phyloP scores from a whole-genome alignment of 208 protist genomes.

The Acanthamoeba sp. region DNA sequence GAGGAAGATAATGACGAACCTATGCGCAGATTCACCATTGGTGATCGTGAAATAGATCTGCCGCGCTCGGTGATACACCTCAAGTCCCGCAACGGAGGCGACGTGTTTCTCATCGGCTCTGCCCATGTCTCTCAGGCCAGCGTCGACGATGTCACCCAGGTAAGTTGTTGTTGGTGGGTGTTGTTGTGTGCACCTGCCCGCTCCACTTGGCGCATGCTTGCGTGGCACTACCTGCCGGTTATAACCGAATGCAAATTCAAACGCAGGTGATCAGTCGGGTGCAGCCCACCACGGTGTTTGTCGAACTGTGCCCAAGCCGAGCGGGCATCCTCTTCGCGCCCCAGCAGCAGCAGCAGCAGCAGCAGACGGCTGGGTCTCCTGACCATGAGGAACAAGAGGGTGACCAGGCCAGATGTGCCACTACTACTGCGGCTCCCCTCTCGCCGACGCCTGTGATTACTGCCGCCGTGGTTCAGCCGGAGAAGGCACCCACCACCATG shows the following conservation, averaged over 20 bases:
- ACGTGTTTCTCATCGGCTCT: conserved; percentile 44
- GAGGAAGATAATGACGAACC: not conserved
- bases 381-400: not conserved
- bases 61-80: not conserved
- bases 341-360: conserved; percentile 11
- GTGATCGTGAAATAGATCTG: not conserved
- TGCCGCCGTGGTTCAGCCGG: not conserved
- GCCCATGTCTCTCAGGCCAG: conserved; percentile 48
- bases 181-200: no score
- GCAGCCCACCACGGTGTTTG: conserved; percentile 44
- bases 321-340: conserved; percentile 44
- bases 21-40: not conserved
- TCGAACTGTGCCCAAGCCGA: conserved; percentile 17
- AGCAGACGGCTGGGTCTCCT: not conserved
- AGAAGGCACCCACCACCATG: not conserved
- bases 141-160: conserved; percentile 9
- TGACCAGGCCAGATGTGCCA: not conserved
- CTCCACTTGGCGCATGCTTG: no score
- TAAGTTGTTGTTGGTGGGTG: not conserved
- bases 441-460: not conserved
- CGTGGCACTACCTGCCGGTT: no score
- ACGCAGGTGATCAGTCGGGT: conserved; percentile 20
- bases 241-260: not conserved
- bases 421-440: not conserved
- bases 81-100: conserved; percentile 10